A percentile compares a stretch with the other conserved stretches of the same genome.
phyloP scores from a whole-genome alignment of 148 eudicot species.

The Spergularia bocconei region DNA sequence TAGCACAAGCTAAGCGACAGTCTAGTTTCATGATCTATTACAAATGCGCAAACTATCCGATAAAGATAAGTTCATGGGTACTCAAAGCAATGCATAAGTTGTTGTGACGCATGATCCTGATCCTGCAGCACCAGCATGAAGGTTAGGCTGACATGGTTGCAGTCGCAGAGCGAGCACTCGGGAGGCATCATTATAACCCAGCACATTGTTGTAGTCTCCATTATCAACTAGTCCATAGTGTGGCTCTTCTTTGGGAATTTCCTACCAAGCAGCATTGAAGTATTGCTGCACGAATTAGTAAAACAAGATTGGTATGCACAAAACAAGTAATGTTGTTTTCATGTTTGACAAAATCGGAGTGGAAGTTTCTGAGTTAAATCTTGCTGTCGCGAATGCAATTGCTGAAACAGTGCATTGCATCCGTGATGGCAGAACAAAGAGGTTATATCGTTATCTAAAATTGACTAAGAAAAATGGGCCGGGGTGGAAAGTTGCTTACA shows the following conservation, averaged over 20 bases:
- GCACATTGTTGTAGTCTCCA: constrained; percentile 52
- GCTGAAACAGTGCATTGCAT: too few species aligned
- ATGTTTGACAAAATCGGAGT: too few species aligned
- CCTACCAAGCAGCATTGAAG: constrained; percentile 27
- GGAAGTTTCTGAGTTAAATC: too few species aligned
- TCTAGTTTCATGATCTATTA: neutral
- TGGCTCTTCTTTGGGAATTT: constrained; percentile 60
- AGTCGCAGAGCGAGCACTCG: constrained; percentile 50
- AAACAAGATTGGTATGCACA: too few species aligned
- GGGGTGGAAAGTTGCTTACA: constrained; percentile 40
- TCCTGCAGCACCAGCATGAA: constrained; percentile 49
- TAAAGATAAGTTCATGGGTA: neutral
- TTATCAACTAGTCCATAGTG: constrained; percentile 67
- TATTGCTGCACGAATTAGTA: neutral
- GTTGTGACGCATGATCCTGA: constrained; percentile 57
- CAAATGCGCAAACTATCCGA: neutral
- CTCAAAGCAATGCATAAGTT: constrained; percentile 58
- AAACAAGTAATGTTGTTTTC: too few species aligned
- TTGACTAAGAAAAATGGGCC: neutral
- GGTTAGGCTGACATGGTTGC: constrained; percentile 42
- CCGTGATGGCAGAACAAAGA: too few species aligned
- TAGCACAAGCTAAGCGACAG: neutral
- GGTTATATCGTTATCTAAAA: neutral
- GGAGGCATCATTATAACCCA: constrained; percentile 34
- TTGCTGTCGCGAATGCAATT: too few species aligned